These are phyloP conservation scores for Chrysoporthe austroafricana DNA, from an alignment of 2,329 filamentous ascomycete species.

Conservation along the genomic window DNA sequence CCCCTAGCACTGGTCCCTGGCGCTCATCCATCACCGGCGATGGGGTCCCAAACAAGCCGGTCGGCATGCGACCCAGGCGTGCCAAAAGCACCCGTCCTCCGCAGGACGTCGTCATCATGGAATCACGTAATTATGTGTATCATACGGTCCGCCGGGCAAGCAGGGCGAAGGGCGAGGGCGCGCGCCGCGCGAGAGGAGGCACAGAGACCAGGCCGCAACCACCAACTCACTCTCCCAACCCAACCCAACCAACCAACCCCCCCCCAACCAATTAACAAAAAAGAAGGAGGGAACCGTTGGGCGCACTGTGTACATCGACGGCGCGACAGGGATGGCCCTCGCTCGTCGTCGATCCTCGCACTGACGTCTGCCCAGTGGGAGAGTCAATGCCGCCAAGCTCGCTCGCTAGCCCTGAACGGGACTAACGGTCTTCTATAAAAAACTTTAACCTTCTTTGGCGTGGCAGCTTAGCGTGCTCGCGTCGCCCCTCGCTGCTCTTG, in stretches of 20 bases:
- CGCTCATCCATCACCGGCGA: background rate
- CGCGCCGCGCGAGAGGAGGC: background rate
- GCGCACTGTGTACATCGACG: conserved; percentile 25
- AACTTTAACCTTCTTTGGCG: conserved; percentile 30
- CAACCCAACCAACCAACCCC: too few species aligned
- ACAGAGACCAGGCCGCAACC: background rate
- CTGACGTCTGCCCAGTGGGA: conserved; percentile 10
- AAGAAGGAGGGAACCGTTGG: background rate
- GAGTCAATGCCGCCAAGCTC: conserved; percentile 21
- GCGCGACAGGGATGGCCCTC: background rate
- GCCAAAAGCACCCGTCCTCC: background rate
- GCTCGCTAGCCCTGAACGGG: conserved; percentile 10
- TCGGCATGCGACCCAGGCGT: background rate
- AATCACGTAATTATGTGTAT: too few species aligned
- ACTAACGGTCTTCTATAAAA: conserved; percentile 25
- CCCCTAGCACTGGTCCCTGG: background rate
- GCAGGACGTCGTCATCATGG: background rate
- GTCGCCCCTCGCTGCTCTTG: too few species aligned
- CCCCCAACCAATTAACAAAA: too few species aligned
- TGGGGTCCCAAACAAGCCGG: background rate
- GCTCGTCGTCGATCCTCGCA: conserved; percentile 23
- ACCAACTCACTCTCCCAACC: too few species aligned
- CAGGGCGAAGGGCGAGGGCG: background rate
- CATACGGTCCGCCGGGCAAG: too few species aligned
- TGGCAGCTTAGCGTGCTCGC: conserved; percentile 21